Evolutionary conservation across 2,329 filamentous ascomycete species (phyloP).

Genomic region (Aspergillus brasiliensis): DNA sequence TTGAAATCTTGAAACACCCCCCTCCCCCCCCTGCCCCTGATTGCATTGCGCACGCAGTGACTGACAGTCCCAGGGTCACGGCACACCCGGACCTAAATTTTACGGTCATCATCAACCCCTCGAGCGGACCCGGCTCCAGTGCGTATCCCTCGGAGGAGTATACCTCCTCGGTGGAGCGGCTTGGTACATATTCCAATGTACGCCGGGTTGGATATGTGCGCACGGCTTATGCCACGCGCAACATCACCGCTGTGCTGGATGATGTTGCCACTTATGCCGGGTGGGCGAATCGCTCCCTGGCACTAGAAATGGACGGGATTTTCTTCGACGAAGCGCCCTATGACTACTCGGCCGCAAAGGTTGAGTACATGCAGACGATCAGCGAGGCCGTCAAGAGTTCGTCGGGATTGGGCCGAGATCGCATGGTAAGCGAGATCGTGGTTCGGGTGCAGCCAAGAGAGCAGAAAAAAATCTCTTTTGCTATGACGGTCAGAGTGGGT

Average conservation of each 20-base stretch:
- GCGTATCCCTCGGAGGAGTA: constrained; percentile 38
- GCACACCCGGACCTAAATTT: constrained; percentile 28
- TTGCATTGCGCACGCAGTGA: not conserved
- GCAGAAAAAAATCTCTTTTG: not conserved
- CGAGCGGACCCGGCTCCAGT: constrained; percentile 35
- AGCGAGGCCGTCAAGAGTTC: constrained; percentile 20
- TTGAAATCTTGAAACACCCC: not conserved
- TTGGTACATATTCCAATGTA: constrained; percentile 44
- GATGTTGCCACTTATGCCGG: constrained; percentile 42
- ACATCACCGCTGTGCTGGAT: constrained; percentile 33
- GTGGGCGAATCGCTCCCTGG: constrained; percentile 33
- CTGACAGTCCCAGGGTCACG: constrained; percentile 13
- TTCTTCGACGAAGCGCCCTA: constrained; percentile 44
- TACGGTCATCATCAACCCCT: constrained; percentile 34
- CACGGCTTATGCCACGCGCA: constrained; percentile 36
- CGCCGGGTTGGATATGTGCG: constrained; percentile 46
- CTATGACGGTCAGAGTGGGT: not conserved
- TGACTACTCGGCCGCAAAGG: constrained; percentile 20
- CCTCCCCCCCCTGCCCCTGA: too few relatives aligned
- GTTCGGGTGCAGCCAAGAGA: not conserved
- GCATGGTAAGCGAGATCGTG: constrained; percentile 11
- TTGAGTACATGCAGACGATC: constrained; percentile 24
- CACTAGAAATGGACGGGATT: constrained; percentile 40
- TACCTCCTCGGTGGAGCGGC: constrained; percentile 34
- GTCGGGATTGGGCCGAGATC: constrained; percentile 5